Evolutionary conservation across 2,329 filamentous ascomycete species (phyloP).

Genomic region (Aureobasidium sp.): DNA sequence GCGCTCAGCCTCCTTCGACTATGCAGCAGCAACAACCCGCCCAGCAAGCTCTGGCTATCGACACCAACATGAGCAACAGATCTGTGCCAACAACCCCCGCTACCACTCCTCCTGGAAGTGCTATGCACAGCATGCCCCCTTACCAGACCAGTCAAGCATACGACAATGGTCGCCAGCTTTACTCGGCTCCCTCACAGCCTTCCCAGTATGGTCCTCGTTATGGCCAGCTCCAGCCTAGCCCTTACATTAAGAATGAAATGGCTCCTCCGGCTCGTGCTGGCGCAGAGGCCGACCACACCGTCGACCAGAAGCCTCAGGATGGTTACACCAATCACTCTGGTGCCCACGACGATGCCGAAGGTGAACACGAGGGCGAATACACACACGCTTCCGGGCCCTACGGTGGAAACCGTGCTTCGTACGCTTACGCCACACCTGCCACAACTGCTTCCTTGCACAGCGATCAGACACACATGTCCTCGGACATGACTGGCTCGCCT

Average conservation of each 20-base stretch:
- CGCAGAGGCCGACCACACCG: constrained; percentile 52
- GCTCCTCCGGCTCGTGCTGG: constrained; percentile 64
- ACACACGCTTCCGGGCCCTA: constrained; percentile 70
- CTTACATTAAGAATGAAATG: constrained; percentile 82
- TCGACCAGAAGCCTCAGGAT: constrained; percentile 55
- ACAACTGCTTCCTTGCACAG: constrained; percentile 50
- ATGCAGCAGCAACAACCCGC: constrained; percentile 35
- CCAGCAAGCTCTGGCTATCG: constrained; percentile 70
- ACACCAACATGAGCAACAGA: constrained; percentile 69
- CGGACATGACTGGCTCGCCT: constrained; percentile 77
- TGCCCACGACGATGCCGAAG: constrained; percentile 23
- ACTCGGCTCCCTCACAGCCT: constrained; percentile 58
- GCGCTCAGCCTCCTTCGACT: constrained; percentile 31
- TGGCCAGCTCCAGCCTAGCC: constrained; percentile 43
- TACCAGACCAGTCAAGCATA: constrained; percentile 68
- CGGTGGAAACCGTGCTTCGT: constrained; percentile 61
- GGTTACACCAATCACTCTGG: constrained; percentile 43
- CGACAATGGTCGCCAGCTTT: constrained; percentile 69
- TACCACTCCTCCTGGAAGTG: constrained; percentile 66
- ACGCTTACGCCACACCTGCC: constrained; percentile 52
- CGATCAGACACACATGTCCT: constrained; percentile 68
- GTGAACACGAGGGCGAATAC: constrained; percentile 60
- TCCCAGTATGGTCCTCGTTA: constrained; percentile 65
- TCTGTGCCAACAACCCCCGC: constrained; percentile 89
- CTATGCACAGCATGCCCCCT: constrained; percentile 67